phyloP scores from a whole-genome alignment of 139 green algal genomes.

The Chlamydomonas incerta region DNA sequence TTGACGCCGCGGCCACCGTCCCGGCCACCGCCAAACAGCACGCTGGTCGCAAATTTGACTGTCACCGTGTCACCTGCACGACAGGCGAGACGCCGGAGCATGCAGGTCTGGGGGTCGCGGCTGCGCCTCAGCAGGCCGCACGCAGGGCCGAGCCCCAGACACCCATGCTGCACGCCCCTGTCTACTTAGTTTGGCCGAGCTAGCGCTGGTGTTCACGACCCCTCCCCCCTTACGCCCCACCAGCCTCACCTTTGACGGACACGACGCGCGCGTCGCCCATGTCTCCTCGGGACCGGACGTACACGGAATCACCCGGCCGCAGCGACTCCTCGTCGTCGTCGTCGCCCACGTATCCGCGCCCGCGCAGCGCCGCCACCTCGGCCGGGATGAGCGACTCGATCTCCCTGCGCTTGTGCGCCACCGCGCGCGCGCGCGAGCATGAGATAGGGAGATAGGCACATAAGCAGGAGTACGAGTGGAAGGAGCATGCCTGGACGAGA shows the following conservation, averaged over 20 bases:
- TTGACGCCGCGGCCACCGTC: not conserved
- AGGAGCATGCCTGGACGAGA: not conserved
- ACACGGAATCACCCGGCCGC: constrained; percentile 36
- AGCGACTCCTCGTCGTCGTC: not conserved
- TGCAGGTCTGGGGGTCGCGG: too few species aligned
- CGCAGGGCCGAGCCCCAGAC: too few species aligned
- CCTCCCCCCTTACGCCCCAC: not conserved
- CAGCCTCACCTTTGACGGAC: not conserved
- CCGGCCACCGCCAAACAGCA: not conserved
- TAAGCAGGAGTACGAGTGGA: too few species aligned
- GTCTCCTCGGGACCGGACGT: constrained; percentile 10
- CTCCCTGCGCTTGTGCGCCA: too few species aligned
- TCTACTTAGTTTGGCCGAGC: too few species aligned
- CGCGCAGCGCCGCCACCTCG: constrained; percentile 11
- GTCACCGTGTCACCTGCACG: not conserved
- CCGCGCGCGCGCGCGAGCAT: too few species aligned
- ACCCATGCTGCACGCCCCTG: too few species aligned
- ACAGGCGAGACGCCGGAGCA: too few species aligned
- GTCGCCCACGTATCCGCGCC: not conserved
- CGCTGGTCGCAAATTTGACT: not conserved
- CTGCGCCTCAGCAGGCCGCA: too few species aligned
- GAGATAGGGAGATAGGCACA: too few species aligned
- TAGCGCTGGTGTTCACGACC: too few species aligned
- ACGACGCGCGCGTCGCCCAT: constrained; percentile 2
- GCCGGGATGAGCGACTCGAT: constrained; percentile 37